Evolutionary conservation across 2,329 filamentous ascomycete species (phyloP), one percentile per base, ranked within the genome.

Genomic region (Colletotrichum eremochloae): DNA sequence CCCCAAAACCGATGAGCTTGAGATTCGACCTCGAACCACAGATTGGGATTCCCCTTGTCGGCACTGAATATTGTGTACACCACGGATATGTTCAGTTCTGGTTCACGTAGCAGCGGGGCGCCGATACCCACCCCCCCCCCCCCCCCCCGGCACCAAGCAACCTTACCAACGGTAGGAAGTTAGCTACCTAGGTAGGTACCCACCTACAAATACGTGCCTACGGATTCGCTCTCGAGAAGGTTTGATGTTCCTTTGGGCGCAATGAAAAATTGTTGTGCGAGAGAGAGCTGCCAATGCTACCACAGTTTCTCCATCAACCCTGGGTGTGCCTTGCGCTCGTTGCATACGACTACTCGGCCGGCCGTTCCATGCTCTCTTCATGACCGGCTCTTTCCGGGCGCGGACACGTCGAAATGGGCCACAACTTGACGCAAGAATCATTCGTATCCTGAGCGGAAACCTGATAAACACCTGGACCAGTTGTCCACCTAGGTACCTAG

Each of bases 61-160:
- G 42, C 18, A 44, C 14, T 9, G 24, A 24, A 24, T 18, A 14
- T 44, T 38, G 36, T 9, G 9, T 9, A 42, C 14, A 36, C 24
- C 8, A 36, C 5, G 33, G 5, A 36, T n/a, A 46, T n/a, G 18
- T 24, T 9, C 20, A 36, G 57, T 33, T 62, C n/a, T 44, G 50
- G 44, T 31, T 67, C 57, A 63, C 42, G 56, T 55, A 68, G 63
- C 24, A 68, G 63, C 24, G 68, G 68, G 63, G 64, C 63, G 68
- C 40, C 46, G 60, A 62, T 40, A 52, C 50, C 40, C 24, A 14
- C 9, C 57, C 52, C n/a, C n/a, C n/a, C n/a, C n/a, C n/a, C n/a
- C n/a, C n/a, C n/a, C n/a, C n/a, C 57, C 58, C 20, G 24, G 29
- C 9, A 36, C 24, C 36, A 4, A 33, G 29, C 29, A n/a, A 29